A percentile compares a stretch with the other conserved stretches of the same genome.
Conservation (phyloP, 352 stramenopile genomes). For the Globisporangium viniferum region DNA sequence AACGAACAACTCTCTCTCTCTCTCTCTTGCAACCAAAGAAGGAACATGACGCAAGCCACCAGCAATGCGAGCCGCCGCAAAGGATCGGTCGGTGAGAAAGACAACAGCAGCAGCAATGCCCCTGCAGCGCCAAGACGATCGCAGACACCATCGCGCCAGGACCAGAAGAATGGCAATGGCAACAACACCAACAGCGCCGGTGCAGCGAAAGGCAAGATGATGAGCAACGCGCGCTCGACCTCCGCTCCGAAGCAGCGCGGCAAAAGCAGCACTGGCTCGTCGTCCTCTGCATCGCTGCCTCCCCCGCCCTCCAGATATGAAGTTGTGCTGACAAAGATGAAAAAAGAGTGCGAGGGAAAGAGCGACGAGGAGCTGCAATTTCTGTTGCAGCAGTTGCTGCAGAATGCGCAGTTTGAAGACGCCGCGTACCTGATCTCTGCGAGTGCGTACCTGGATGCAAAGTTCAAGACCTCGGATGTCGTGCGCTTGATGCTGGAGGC, state of each 20-base stretch:
- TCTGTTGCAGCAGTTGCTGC: constrained; percentile 54
- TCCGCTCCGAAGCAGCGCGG: constrained; percentile 19
- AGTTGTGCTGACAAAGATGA: constrained; percentile 31
- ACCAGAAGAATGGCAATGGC: constrained; percentile 8
- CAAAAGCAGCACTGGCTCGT: constrained; percentile 1
- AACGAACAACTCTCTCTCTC: neutral
- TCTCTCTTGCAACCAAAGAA: neutral
- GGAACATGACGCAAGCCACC: constrained; percentile 12
- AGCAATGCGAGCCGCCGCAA: constrained; percentile 10
- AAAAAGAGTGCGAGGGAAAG: constrained; percentile 28
- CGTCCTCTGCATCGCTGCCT: neutral
- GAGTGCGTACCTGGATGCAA: constrained; percentile 25
- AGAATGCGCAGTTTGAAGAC: constrained; percentile 43
- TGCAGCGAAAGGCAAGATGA: neutral
- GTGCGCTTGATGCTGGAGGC: constrained; percentile 73
- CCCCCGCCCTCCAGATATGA: constrained; percentile 23
- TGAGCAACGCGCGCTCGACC: constrained; percentile 10
- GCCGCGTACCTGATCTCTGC: constrained; percentile 69
- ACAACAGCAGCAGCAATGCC: neutral
- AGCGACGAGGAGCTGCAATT: constrained; percentile 48
- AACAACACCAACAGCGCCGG: constrained; percentile 1
- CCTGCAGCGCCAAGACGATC: neutral
- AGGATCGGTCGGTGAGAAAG: constrained; percentile 15
- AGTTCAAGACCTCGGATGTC: constrained; percentile 80
- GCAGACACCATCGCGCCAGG: constrained; percentile 16